A percentile compares a stretch with the other conserved stretches of the same genome.
phyloP scores from a whole-genome alignment of 2,329 filamentous ascomycete species.

The Fusarium sp. region DNA sequence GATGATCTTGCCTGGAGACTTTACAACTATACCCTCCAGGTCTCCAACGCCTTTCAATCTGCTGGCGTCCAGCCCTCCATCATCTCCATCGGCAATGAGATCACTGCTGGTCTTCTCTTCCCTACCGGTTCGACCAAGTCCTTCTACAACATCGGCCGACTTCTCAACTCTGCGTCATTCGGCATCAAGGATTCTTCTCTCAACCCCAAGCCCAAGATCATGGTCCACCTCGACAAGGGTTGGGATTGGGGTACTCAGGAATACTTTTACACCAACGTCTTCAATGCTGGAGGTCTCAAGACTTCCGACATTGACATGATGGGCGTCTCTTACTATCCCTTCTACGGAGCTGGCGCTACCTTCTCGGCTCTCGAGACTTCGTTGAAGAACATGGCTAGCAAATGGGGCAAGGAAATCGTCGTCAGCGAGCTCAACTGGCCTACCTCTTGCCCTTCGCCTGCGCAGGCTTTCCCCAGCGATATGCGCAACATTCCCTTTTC shows the following conservation, averaged over 20 bases:
- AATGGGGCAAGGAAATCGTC: conserved; percentile 74
- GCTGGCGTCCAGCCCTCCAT: conserved; percentile 69
- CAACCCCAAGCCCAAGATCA: conserved; percentile 71
- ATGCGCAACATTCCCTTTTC: conserved; percentile 70
- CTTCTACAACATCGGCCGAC: conserved; percentile 69
- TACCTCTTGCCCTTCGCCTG: conserved; percentile 68
- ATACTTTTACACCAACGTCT: conserved; percentile 72
- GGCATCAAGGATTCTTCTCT: conserved; percentile 74
- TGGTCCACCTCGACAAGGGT: conserved; percentile 82
- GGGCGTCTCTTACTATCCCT: conserved; percentile 80
- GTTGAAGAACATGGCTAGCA: conserved; percentile 68
- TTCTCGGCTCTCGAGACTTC: conserved; percentile 67
- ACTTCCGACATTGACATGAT: conserved; percentile 75
- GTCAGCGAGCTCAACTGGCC: conserved; percentile 81
- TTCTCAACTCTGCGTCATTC: conserved; percentile 73
- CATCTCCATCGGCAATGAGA: conserved; percentile 81
- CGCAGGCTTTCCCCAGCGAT: conserved; percentile 71
- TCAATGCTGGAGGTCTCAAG: conserved; percentile 62
- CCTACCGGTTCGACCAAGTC: conserved; percentile 67
- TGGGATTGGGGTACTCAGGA: conserved; percentile 77
- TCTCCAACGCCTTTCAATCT: conserved; percentile 70
- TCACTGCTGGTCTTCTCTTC: conserved; percentile 75
- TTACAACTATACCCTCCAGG: conserved; percentile 76
- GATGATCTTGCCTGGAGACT: conserved; percentile 70
- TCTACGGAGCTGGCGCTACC: conserved; percentile 71